Conservation (phyloP, 345 rosid genomes). For the Aethionema arabicum region DNA sequence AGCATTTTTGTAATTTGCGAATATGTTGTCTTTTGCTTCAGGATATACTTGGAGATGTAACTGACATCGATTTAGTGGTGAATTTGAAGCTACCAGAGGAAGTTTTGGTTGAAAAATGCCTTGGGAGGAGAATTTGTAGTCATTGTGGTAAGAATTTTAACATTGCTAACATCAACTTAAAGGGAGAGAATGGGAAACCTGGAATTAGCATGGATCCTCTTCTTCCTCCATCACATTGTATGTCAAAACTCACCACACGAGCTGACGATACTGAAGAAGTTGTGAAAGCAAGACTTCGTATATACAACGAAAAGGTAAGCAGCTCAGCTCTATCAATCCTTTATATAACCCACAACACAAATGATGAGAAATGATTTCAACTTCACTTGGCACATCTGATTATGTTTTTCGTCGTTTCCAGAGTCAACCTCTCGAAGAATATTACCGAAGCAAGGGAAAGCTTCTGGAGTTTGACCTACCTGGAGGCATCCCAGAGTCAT, state of each 20-base stretch:
- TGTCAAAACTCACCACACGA: conserved; percentile 77
- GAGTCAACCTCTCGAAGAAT: conserved; percentile 92
- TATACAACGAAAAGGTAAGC: conserved; percentile 71
- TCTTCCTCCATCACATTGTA: conserved; percentile 79
- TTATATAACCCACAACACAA: background rate
- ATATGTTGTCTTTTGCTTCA: conserved; percentile 33
- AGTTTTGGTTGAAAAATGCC: conserved; percentile 83
- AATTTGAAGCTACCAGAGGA: conserved; percentile 82
- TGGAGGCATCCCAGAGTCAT: conserved; percentile 91
- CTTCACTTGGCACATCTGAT: background rate
- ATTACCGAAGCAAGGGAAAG: conserved; percentile 66
- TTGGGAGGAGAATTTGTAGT: conserved; percentile 86
- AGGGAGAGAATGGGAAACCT: conserved; percentile 74
- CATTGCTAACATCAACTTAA: conserved; percentile 65
- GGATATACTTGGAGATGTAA: conserved; percentile 80
- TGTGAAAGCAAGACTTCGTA: conserved; percentile 74
- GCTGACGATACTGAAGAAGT: conserved; percentile 92
- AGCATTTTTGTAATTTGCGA: background rate
- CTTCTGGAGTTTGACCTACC: conserved; percentile 84
- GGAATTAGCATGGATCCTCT: conserved; percentile 89
- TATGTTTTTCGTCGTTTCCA: conserved; percentile 32
- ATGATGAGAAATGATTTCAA: background rate
- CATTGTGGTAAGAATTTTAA: conserved; percentile 81
- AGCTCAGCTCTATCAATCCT: background rate
- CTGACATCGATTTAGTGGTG: conserved; percentile 81